A percentile compares a stretch with the other conserved stretches of the same genome.
Evolutionary conservation across 768 basidiomycete genomes (phyloP).

Genomic region (Lanmaoa pseudosensibilis): DNA sequence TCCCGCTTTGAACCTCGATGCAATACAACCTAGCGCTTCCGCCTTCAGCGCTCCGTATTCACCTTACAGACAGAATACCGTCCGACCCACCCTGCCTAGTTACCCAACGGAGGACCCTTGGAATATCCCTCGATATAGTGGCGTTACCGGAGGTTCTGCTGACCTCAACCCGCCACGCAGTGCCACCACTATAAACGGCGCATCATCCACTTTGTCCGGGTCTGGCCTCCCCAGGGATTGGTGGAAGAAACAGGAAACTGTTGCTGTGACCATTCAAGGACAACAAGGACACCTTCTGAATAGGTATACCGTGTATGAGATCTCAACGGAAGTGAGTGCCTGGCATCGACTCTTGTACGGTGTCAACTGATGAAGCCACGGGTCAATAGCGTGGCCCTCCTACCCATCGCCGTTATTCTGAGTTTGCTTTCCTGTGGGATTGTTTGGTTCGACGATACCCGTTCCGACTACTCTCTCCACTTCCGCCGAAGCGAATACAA

Average conservation of each 20-base stretch:
- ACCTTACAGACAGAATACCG: constrained; percentile 45
- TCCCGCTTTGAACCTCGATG: constrained; percentile 64
- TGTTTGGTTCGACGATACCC: constrained; percentile 85
- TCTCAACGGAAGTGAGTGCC: constrained; percentile 70
- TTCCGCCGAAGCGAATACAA: constrained; percentile 93
- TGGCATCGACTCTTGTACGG: constrained; percentile 1
- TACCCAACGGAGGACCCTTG: constrained; percentile 72
- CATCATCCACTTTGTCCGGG: constrained; percentile 61
- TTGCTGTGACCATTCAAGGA: constrained; percentile 71
- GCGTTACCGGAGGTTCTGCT: constrained; percentile 32
- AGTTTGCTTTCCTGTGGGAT: constrained; percentile 91
- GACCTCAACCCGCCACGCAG: constrained; percentile 28
- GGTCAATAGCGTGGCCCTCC: constrained; percentile 56
- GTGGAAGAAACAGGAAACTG: constrained; percentile 82
- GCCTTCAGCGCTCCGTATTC: constrained; percentile 43
- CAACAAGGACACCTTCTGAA: constrained; percentile 93
- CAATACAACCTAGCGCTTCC: constrained; percentile 54
- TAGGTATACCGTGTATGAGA: constrained; percentile 81
- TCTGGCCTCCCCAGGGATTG: constrained; percentile 76
- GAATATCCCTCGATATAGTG: constrained; percentile 41
- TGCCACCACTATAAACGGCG: constrained; percentile 38
- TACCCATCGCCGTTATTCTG: constrained; percentile 86
- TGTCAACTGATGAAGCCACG: constrained; percentile 10
- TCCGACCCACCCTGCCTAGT: constrained; percentile 47
- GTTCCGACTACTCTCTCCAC: constrained; percentile 80